Base-by-base conservation (phyloP, 306 rosid species). In the Cotoneaster glaucophyllus region DNA sequence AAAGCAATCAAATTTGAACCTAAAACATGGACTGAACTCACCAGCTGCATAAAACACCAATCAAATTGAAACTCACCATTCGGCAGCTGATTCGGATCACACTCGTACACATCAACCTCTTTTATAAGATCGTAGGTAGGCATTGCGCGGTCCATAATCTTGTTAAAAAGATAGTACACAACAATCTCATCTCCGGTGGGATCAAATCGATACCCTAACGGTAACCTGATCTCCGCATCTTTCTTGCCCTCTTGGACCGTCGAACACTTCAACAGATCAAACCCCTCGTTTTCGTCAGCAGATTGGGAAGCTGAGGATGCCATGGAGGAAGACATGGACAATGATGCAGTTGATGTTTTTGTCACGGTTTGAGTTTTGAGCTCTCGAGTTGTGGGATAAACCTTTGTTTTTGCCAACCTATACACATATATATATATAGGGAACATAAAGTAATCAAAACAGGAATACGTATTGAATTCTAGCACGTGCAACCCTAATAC, bases 121-220 rank as follows among this genome's bases (percentile, higher is more conserved):
- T 74, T 74, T 21, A 62, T 26, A 44, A 62, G 45, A 41, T 18
- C 69, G 37, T 57, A 61, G 22, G 48, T 18, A 0, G 77, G 69
- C 4, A 43, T 1, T 2, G 11, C 9, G 7, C 77, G 69, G 22
- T 34, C 77, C 9, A 62, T 17, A 43, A 74, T 74, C 18, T 61
- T 74, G n/a, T 74, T 74, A 11, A 43, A 19, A 28, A 74, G 34
- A 37, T 37, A 74, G 34, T 10, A 74, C 59, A 74, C n/a, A 26
- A 74, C 31, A 3, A 26, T 13, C 24, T 74, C 69, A 19, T 44
- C 69, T 5, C 62, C 69, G 1, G 50, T 17, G 1, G 77, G 77
- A 43, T 22, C 8, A 74, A 74, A 74, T 32, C 69, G 56, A 62
- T 43, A 74, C 0, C 77, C 69, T n/a, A 24, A 5, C 8, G 69